Conservation (phyloP, 2,329 filamentous ascomycete species). For the Paraphaeosphaeria minitans region DNA sequence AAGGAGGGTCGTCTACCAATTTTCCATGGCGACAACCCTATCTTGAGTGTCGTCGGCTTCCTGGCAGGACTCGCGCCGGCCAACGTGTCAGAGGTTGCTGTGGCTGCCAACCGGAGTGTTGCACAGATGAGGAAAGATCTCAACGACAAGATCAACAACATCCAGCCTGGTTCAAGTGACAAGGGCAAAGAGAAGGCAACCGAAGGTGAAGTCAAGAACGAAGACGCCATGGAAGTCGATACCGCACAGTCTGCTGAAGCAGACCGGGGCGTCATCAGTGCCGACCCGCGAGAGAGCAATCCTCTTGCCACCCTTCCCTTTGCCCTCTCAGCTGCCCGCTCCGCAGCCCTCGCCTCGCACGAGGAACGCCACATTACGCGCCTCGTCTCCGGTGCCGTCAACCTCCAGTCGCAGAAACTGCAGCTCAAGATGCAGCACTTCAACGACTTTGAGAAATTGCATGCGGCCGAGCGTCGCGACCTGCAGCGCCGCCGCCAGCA, state of each 20-base stretch:
- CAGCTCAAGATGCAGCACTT: conserved; percentile 97
- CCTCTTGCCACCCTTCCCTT: conserved; percentile 77
- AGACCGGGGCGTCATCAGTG: conserved; percentile 18
- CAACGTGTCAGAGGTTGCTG: conserved; percentile 76
- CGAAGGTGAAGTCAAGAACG: conserved; percentile 58
- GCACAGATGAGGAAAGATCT: conserved; percentile 83
- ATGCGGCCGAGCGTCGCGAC: conserved; percentile 90
- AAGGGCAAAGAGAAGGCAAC: conserved; percentile 62
- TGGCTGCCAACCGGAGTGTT: conserved; percentile 82
- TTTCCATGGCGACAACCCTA: conserved; percentile 90
- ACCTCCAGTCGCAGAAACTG: conserved; percentile 92
- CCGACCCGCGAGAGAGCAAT: conserved; percentile 27
- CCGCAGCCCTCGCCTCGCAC: conserved; percentile 87
- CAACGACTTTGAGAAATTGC: conserved; percentile 89
- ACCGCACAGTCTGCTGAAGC: conserved; percentile 52
- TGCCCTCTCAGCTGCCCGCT: conserved; percentile 82
- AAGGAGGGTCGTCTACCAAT: conserved; percentile 81
- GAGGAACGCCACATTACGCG: conserved; percentile 97
- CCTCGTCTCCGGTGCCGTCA: conserved; percentile 88
- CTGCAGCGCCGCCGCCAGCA: conserved; percentile 90
- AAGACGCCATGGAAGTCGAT: conserved; percentile 67
- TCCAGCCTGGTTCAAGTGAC: conserved; percentile 48
- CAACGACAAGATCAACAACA: conserved; percentile 75
- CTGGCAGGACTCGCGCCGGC: conserved; percentile 90
- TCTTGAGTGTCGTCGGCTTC: conserved; percentile 95